A percentile compares a stretch with the other conserved stretches of the same genome.
Evolutionary conservation across 768 basidiomycete genomes (phyloP).

Genomic region (Auricularia heimuer): DNA sequence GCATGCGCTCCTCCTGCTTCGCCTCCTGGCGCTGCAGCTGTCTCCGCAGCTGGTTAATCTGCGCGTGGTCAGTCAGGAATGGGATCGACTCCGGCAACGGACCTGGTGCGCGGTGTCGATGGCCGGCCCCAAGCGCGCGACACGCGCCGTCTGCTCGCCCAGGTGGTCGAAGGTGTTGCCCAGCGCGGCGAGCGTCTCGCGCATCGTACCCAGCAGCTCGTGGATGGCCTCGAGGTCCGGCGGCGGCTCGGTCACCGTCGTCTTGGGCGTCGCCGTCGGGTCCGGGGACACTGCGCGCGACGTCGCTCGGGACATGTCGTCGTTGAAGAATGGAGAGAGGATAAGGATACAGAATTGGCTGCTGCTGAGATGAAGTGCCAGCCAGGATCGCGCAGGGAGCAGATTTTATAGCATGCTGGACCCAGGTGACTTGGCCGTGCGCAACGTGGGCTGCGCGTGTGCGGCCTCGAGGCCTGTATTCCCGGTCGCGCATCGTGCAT

Average conservation of each 20-base stretch:
- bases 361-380: background rate
- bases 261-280: background rate
- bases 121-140: slow-evolving; percentile 35
- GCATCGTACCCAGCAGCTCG: slow-evolving; percentile 38
- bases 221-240: slow-evolving; percentile 35
- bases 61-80: background rate
- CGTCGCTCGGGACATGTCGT: background rate
- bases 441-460: too few species aligned
- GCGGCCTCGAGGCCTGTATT: too few species aligned
- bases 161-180: slow-evolving; percentile 36
- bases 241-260: slow-evolving; percentile 6
- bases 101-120: slow-evolving; percentile 38
- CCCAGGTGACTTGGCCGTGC: too few species aligned
- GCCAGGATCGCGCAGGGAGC: background rate
- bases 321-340: background rate
- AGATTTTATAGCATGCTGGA: too few species aligned
- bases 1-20: slow-evolving; percentile 30
- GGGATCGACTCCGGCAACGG: slow-evolving; percentile 4
- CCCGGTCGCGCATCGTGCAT: too few species aligned
- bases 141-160: slow-evolving; percentile 34
- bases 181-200: slow-evolving; percentile 30
- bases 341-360: background rate
- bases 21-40: slow-evolving; percentile 31
- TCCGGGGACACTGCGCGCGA: background rate
- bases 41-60: slow-evolving; percentile 33